Evolutionary conservation across 371 early-diverging fungal genomes (phyloP).

Genomic region (Batkoa obscura): DNA sequence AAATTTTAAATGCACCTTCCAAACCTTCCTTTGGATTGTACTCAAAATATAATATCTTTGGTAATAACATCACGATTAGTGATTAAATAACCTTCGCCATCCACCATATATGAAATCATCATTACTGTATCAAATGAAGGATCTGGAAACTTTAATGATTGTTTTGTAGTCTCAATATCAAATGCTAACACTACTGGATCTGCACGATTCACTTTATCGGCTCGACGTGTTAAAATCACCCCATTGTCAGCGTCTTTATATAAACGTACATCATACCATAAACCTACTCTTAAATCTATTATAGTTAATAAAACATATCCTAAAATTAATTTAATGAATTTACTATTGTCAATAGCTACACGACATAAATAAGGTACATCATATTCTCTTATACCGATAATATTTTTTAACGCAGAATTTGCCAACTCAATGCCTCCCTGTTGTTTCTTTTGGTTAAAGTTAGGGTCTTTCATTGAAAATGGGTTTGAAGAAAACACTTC

Average conservation of each 20-base stretch:
- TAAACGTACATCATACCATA: constrained; percentile 68
- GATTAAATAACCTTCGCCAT: constrained; percentile 93
- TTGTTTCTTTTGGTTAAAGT: constrained; percentile 13
- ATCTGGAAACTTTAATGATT: constrained; percentile 98
- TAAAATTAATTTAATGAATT: constrained; percentile 2
- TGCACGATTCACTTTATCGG: constrained; percentile 84
- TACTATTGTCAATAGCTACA: constrained; percentile 80
- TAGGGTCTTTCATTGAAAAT: constrained; percentile 13
- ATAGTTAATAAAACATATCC: background rate
- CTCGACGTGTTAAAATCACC: constrained; percentile 38
- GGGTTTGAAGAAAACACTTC: constrained; percentile 30
- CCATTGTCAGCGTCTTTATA: constrained; percentile 22
- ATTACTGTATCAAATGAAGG: constrained; percentile 83
- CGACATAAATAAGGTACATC: constrained; percentile 89
- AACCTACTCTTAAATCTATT: constrained; percentile 82
- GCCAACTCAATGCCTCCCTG: constrained; percentile 14
- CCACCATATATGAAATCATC: constrained; percentile 99
- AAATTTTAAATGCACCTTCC: constrained; percentile 89
- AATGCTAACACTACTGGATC: constrained; percentile 94
- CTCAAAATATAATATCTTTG: constrained; percentile 95
- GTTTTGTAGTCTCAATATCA: constrained; percentile 98
- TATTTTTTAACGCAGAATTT: constrained; percentile 23
- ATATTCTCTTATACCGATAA: constrained; percentile 82
- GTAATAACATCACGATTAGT: constrained; percentile 95
- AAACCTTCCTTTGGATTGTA: constrained; percentile 96